These are phyloP conservation scores for Sphagnum contortum DNA, from an alignment of 225 moss, liverwort and hornwort species.

Conservation along the genomic window DNA sequence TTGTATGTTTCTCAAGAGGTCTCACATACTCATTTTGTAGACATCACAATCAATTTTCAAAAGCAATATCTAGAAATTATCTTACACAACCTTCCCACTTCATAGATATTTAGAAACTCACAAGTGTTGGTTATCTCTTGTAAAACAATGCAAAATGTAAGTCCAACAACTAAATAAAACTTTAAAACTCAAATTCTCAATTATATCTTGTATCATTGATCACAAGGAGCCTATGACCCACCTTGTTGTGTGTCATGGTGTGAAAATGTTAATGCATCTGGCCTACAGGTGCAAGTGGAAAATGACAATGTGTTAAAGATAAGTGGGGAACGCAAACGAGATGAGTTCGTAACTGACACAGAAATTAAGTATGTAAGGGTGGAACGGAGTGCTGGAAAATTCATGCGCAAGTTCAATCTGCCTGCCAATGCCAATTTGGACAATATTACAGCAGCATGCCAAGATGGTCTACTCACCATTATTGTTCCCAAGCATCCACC, in stretches of 20 bases:
- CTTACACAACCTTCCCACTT: too few relatives aligned
- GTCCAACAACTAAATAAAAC: not conserved
- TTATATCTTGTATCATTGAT: not conserved
- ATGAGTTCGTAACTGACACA: constrained; percentile 37
- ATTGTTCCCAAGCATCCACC: constrained; percentile 50
- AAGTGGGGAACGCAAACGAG: constrained; percentile 39
- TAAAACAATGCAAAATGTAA: not conserved
- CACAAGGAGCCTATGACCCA: too few relatives aligned
- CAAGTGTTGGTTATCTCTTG: not conserved
- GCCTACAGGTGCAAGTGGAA: constrained; percentile 71
- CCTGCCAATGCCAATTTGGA: constrained; percentile 48
- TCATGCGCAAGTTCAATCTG: constrained; percentile 52
- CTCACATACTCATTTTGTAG: too few relatives aligned
- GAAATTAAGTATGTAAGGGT: constrained; percentile 54
- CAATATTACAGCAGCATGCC: constrained; percentile 42
- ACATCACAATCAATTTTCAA: too few relatives aligned
- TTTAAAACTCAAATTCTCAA: not conserved
- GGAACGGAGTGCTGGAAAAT: constrained; percentile 48
- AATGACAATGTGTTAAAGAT: constrained; percentile 55
- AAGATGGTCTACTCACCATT: constrained; percentile 49
- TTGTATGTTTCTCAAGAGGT: too few relatives aligned
- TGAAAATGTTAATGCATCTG: not conserved
- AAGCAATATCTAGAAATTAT: too few relatives aligned
- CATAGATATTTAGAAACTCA: not conserved
- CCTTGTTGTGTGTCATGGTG: not conserved